phyloP scores from a whole-genome alignment of 2,329 filamentous ascomycete species.

The Phialocephala sp. region DNA sequence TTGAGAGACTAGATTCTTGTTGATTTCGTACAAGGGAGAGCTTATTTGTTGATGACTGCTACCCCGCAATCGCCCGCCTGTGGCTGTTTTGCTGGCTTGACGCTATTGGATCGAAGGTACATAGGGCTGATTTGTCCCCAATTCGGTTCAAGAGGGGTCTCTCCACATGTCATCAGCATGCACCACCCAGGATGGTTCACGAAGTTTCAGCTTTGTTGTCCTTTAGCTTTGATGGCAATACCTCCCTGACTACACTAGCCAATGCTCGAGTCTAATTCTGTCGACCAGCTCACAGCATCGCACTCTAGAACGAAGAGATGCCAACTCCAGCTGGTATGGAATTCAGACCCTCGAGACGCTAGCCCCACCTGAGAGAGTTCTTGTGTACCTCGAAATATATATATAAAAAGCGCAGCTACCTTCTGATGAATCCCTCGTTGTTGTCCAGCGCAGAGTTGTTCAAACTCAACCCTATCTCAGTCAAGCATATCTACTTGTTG shows the following conservation, averaged over 20 bases:
- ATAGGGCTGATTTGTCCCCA: background rate
- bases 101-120: background rate
- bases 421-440: background rate
- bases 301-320: background rate
- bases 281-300: background rate
- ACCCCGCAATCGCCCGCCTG: background rate
- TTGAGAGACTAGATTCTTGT: background rate
- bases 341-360: background rate
- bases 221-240: background rate
- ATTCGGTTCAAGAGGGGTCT: background rate
- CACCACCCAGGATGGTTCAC: background rate
- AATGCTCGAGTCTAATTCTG: too few species aligned
- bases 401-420: background rate
- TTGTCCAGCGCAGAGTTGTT: background rate
- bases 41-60: background rate
- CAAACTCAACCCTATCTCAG: background rate
- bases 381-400: background rate
- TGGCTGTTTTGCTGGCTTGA: background rate
- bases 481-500: background rate
- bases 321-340: background rate
- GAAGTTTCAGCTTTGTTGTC: background rate
- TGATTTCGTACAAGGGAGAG: background rate
- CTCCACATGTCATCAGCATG: background rate
- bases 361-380: background rate
- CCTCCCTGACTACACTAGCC: background rate